Evolutionary conservation across 208 protist genomes (phyloP).

Genomic region (Zelonia costaricensis): DNA sequence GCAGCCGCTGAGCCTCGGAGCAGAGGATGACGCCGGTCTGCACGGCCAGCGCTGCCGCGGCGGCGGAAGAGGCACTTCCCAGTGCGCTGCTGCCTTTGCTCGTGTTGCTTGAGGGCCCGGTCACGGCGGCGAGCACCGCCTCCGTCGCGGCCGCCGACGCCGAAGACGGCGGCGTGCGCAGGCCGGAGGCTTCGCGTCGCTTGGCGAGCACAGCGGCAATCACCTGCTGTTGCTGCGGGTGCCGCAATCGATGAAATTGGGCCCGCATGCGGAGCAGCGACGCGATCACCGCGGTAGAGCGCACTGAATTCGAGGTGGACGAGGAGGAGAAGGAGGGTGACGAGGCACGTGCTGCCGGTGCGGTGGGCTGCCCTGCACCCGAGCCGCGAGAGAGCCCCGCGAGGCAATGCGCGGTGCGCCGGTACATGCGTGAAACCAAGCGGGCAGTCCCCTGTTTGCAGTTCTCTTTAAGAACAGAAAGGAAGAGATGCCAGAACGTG

Average conservation of each 20-base stretch:
- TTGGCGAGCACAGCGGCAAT: constrained; percentile 9
- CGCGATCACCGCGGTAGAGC: constrained; percentile 33
- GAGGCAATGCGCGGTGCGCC: too few species aligned
- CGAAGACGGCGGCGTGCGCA: background rate
- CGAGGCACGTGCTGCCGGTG: background rate
- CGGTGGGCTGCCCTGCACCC: too few species aligned
- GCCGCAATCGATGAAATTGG: constrained; percentile 38
- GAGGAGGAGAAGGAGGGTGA: background rate
- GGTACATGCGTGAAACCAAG: too few species aligned
- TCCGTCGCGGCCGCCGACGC: background rate
- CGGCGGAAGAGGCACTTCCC: background rate
- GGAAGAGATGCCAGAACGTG: too few species aligned
- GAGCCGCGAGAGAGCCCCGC: too few species aligned
- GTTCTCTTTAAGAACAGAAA: too few species aligned
- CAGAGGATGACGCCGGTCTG: constrained; percentile 23
- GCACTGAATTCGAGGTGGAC: too few species aligned
- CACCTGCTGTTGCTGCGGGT: constrained; percentile 22
- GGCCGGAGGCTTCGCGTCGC: background rate
- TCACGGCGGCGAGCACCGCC: background rate
- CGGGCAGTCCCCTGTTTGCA: too few species aligned
- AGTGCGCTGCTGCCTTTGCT: constrained; percentile 17
- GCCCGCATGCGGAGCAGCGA: constrained; percentile 43
- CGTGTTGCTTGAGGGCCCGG: background rate
- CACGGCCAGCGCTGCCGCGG: background rate
- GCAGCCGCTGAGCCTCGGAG: constrained; percentile 57